Conservation (phyloP, 2,329 filamentous ascomycete species). For the Aphanocladium album region DNA sequence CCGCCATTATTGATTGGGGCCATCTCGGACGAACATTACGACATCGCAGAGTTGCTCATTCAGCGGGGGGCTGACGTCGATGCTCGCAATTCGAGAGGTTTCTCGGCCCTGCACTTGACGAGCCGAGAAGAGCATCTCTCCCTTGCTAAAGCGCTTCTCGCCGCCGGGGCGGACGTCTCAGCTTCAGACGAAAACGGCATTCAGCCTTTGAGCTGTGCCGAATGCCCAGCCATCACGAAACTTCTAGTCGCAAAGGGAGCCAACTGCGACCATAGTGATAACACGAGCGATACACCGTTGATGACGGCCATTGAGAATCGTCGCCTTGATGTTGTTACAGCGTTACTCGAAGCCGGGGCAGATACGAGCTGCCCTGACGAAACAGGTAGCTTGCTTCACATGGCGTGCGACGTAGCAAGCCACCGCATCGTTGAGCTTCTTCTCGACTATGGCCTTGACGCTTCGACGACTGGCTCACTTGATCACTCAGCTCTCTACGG, state of each 20-base stretch:
- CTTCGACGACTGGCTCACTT: neutral
- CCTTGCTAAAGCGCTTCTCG: neutral
- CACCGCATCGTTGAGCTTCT: neutral
- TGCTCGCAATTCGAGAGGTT: neutral
- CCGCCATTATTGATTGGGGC: neutral
- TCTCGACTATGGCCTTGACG: neutral
- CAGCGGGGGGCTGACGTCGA: constrained; percentile 5
- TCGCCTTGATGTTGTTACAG: constrained; percentile 16
- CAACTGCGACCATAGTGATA: neutral
- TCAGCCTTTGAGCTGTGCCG: neutral
- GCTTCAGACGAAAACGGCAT: neutral
- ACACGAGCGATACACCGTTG: neutral
- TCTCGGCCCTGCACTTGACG: neutral
- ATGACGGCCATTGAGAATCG: neutral
- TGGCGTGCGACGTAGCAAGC: neutral
- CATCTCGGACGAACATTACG: neutral
- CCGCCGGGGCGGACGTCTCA: neutral
- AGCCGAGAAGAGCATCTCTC: neutral
- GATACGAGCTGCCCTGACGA: constrained; percentile 13
- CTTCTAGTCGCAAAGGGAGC: neutral
- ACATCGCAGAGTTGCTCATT: neutral
- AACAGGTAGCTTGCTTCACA: neutral
- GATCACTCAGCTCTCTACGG: neutral
- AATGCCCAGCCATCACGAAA: neutral
- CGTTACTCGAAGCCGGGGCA: constrained; percentile 22